These are phyloP conservation scores for Neonectria sp. DNA, from an alignment of 2,329 filamentous ascomycete species.

Conservation along the genomic window DNA sequence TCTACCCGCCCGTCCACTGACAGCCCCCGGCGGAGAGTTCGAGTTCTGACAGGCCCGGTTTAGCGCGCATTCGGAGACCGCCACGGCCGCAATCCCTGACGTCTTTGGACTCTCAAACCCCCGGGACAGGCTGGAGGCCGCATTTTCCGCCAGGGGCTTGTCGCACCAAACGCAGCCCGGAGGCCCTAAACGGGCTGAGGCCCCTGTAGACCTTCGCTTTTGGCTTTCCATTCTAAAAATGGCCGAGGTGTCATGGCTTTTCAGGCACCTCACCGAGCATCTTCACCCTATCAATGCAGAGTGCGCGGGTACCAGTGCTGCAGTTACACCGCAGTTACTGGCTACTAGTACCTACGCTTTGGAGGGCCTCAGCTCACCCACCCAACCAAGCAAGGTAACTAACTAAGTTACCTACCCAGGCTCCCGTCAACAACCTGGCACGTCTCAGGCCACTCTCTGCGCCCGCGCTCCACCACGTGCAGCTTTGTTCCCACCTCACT, in stretches of 20 bases:
- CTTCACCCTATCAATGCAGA: slow-evolving; percentile 12
- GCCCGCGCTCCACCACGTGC: neutral
- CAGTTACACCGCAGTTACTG: neutral
- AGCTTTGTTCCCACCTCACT: too few relatives aligned
- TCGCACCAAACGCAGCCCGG: slow-evolving; percentile 38
- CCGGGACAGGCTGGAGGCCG: neutral
- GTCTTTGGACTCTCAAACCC: slow-evolving; percentile 1
- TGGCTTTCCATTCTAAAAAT: slow-evolving; percentile 18
- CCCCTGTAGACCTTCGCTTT: neutral
- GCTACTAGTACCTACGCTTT: too few relatives aligned
- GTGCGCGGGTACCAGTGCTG: neutral
- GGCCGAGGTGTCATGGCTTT: neutral
- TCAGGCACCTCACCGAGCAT: neutral
- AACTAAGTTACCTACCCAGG: too few relatives aligned
- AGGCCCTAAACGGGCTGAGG: neutral
- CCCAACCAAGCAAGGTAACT: too few relatives aligned
- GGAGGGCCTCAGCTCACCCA: too few relatives aligned
- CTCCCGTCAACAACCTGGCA: slow-evolving; percentile 9
- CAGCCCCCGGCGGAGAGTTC: neutral
- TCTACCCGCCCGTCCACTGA: slow-evolving; percentile 16
- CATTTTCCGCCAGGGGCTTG: slow-evolving; percentile 38
- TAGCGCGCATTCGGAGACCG: slow-evolving; percentile 8
- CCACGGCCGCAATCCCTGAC: slow-evolving; percentile 18
- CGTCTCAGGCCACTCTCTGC: slow-evolving; percentile 8
- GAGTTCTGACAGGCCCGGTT: slow-evolving; percentile 11